Conservation (phyloP, 2,329 filamentous ascomycete species). For the Acarospora socialis region DNA sequence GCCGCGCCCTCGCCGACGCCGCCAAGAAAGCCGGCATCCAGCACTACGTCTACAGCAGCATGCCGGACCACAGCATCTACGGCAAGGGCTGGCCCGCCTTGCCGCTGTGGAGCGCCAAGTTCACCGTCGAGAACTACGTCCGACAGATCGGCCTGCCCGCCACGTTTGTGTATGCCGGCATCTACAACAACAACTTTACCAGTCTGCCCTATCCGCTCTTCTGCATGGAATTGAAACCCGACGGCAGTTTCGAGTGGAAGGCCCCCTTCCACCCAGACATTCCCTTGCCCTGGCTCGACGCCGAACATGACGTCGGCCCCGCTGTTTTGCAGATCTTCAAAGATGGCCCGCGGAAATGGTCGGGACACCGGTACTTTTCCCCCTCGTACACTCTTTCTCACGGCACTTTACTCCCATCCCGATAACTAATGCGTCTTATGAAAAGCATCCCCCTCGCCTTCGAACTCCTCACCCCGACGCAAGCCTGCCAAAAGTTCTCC, state of each 20-base stretch:
- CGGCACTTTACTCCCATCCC: neutral
- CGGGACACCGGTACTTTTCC: constrained; percentile 46
- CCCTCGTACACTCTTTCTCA: constrained; percentile 3
- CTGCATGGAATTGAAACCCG: constrained; percentile 75
- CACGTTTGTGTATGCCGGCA: constrained; percentile 90
- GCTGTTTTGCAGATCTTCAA: constrained; percentile 90
- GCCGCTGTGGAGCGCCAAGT: constrained; percentile 85
- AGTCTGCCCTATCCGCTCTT: constrained; percentile 84
- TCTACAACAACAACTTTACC: constrained; percentile 99
- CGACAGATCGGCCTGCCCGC: constrained; percentile 61
- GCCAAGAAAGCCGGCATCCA: constrained; percentile 72
- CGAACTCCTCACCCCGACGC: constrained; percentile 68
- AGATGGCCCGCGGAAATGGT: constrained; percentile 77
- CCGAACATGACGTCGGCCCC: constrained; percentile 89
- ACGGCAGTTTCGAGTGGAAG: constrained; percentile 83
- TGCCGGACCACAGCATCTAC: constrained; percentile 85
- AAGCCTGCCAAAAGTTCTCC: constrained; percentile 70
- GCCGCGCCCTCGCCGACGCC: constrained; percentile 74
- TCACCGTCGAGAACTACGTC: constrained; percentile 83
- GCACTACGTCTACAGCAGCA: constrained; percentile 92
- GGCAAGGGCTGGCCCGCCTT: constrained; percentile 64
- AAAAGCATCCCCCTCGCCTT: constrained; percentile 74
- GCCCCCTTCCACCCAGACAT: constrained; percentile 85
- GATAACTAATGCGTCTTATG: neutral
- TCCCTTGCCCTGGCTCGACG: constrained; percentile 86